These are phyloP conservation scores for Podaxis carcinomalis DNA, from an alignment of 768 basidiomycete species.

Conservation along the genomic window DNA sequence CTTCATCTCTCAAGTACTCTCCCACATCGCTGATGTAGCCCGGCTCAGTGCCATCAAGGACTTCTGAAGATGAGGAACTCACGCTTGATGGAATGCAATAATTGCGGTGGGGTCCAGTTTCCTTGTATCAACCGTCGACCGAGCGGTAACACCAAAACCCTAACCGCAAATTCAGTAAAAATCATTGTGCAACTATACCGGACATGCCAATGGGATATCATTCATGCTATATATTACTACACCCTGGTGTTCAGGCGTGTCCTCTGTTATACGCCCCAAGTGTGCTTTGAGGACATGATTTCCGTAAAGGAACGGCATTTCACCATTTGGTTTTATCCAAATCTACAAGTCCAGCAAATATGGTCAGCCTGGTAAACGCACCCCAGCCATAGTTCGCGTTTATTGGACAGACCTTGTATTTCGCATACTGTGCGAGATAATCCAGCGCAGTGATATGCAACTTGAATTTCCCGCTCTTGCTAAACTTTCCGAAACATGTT, in stretches of 20 bases:
- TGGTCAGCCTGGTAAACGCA: neutral
- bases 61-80: constrained; percentile 22
- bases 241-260: constrained; percentile 98
- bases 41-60: constrained; percentile 8
- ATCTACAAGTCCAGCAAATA: constrained; percentile 45
- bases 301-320: constrained; percentile 99
- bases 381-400: neutral
- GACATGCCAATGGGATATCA: constrained; percentile 82
- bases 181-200: neutral
- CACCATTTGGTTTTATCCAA: constrained; percentile 99
- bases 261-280: constrained; percentile 97
- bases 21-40: constrained; percentile 76
- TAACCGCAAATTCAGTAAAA: constrained; percentile 24
- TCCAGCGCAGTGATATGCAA: constrained; percentile 93
- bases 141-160: constrained; percentile 97
- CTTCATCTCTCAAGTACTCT: constrained; percentile 97
- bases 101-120: constrained; percentile 97
- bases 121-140: constrained; percentile 92
- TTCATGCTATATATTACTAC: constrained; percentile 96
- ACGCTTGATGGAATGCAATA: constrained; percentile 99
- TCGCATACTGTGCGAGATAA: constrained; percentile 92
- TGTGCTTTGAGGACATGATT: constrained; percentile 99
- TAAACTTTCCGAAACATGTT: constrained; percentile 97
- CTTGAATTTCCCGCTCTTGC: constrained; percentile 96
- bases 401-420: constrained; percentile 77